Evolutionary conservation across 257 asterid genomes (phyloP).

Genomic region (Forsythia suspensa): DNA sequence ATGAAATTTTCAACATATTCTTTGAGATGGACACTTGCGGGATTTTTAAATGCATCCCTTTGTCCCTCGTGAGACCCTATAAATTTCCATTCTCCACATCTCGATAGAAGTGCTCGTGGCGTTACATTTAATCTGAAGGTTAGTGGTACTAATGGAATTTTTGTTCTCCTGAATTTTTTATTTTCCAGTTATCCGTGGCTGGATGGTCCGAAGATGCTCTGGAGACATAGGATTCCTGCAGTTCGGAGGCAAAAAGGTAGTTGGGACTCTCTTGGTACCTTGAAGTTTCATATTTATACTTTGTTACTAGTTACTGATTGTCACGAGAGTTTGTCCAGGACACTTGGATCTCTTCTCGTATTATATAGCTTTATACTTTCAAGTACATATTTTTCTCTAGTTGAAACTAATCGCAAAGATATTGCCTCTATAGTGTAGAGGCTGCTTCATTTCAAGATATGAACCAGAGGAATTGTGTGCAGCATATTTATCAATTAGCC

Average conservation of each 20-base stretch:
- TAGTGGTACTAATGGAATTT: conserved; percentile 9
- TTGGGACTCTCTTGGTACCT: conserved; percentile 1
- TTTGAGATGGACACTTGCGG: not conserved
- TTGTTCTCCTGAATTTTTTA: not conserved
- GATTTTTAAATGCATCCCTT: not conserved
- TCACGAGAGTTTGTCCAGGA: not conserved
- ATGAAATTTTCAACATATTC: not conserved
- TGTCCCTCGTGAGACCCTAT: not conserved
- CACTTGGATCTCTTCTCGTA: not conserved
- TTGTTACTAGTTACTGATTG: not conserved
- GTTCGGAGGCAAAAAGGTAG: conserved; percentile 80
- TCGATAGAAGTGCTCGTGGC: not conserved
- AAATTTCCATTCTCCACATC: not conserved
- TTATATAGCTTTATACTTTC: not conserved
- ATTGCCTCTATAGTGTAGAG: too few species aligned
- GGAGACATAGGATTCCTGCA: conserved; percentile 84
- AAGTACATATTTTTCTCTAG: too few species aligned
- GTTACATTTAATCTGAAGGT: conserved; percentile 1
- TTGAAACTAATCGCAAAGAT: too few species aligned
- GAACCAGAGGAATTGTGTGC: too few species aligned
- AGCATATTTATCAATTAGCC: too few species aligned
- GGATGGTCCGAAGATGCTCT: conserved; percentile 94
- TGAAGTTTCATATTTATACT: not conserved
- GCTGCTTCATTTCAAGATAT: too few species aligned
- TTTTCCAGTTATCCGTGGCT: conserved; percentile 90